Conservation (phyloP, 306 rosid genomes). For the Trifolium repens region DNA sequence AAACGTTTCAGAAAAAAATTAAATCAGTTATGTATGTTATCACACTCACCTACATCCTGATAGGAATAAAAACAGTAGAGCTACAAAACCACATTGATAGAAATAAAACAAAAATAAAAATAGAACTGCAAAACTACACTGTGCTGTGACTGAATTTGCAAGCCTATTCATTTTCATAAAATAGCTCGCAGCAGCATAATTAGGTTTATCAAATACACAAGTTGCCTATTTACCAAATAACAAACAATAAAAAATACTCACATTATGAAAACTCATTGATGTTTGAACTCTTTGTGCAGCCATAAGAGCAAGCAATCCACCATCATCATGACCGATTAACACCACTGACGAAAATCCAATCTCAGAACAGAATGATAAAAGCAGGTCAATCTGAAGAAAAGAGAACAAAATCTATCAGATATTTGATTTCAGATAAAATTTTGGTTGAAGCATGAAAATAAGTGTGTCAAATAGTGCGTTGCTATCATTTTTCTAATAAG, state of each 20-base stretch:
- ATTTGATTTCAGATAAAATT: constrained; percentile 2
- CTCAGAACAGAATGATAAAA: constrained; percentile 48
- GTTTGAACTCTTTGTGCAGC: constrained; percentile 69
- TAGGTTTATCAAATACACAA: constrained; percentile 24
- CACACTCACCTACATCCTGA: background rate
- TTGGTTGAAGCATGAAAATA: background rate
- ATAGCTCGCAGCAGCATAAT: background rate
- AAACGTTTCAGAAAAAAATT: background rate
- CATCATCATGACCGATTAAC: constrained; percentile 89
- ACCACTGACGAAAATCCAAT: constrained; percentile 45
- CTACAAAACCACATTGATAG: background rate
- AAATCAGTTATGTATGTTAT: background rate
- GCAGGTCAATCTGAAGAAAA: constrained; percentile 39
- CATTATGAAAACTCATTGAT: constrained; percentile 61
- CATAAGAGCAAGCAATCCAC: constrained; percentile 85
- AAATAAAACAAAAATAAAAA: background rate
- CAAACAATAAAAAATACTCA: constrained; percentile 46
- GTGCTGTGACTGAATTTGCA: constrained; percentile 15
- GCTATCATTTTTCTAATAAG: background rate
- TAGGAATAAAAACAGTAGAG: background rate
- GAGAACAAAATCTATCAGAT: constrained; percentile 2
- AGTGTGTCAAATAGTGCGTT: background rate
- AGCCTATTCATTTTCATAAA: background rate
- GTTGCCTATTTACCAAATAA: constrained; percentile 16
- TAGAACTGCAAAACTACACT: background rate